Percentiles rank a stretch among this genome's conserved stretches.
phyloP scores from a whole-genome alignment of 1,284 basidiomycete genomes.

The Cutaneotrichosporon sp. region DNA sequence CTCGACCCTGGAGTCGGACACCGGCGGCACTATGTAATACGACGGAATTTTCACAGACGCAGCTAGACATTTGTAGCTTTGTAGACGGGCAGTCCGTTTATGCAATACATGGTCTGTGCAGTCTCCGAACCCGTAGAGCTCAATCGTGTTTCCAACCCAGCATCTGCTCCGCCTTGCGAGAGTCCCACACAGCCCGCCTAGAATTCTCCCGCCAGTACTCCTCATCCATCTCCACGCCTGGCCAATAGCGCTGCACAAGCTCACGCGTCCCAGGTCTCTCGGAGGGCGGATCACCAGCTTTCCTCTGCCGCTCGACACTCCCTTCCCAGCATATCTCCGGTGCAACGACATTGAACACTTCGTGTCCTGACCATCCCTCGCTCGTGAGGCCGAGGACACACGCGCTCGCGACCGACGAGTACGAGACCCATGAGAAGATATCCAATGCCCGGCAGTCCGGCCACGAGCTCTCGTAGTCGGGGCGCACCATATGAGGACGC shows the following conservation, averaged over 20 bases:
- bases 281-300: background rate
- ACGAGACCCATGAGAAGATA: slow-evolving; percentile 41
- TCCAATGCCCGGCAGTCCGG: slow-evolving; percentile 20
- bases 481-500: slow-evolving; percentile 41
- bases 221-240: slow-evolving; percentile 21
- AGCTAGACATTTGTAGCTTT: background rate
- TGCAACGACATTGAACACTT: slow-evolving; percentile 46
- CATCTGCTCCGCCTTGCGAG: slow-evolving; percentile 41
- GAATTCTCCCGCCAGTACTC: slow-evolving; percentile 23
- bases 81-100: background rate
- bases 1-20: slow-evolving; percentile 21
- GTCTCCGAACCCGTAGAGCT: too few relatives aligned
- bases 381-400: slow-evolving; percentile 36
- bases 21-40: slow-evolving; percentile 15
- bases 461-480: slow-evolving; percentile 13
- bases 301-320: slow-evolving; percentile 5
- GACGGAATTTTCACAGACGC: too few relatives aligned
- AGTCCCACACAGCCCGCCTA: slow-evolving; percentile 36
- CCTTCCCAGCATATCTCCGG: slow-evolving; percentile 32
- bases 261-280: slow-evolving; percentile 7
- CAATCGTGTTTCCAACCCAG: slow-evolving; percentile 45
- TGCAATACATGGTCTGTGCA: too few relatives aligned
- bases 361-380: slow-evolving; percentile 31
- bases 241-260: slow-evolving; percentile 17
- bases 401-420: slow-evolving; percentile 33